Evolutionary conservation across 345 rosid genomes (phyloP).

Genomic region (Lepidium africanum): DNA sequence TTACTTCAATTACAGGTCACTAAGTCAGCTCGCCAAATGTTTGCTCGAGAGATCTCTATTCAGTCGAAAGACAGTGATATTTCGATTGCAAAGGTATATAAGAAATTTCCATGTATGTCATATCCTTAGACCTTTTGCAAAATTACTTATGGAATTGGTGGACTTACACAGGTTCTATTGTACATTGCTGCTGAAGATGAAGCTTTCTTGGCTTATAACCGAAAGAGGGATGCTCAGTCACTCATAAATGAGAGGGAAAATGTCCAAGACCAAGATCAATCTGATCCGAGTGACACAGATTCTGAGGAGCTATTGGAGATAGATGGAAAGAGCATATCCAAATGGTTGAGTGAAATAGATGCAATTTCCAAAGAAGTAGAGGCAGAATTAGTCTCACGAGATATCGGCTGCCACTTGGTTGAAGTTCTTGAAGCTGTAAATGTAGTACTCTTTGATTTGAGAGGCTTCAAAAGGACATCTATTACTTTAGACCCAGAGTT

Average conservation of each 20-base stretch:
- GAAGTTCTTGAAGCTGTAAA: conserved; percentile 82
- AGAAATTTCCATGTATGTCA: conserved; percentile 6
- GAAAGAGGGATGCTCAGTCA: conserved; percentile 52
- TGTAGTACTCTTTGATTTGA: conserved; percentile 61
- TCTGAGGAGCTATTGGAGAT: conserved; percentile 50
- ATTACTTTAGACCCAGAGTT: conserved; percentile 55
- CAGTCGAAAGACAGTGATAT: conserved; percentile 71
- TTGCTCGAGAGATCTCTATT: conserved; percentile 62
- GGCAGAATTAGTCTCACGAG: conserved; percentile 71
- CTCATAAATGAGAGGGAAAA: conserved; percentile 42
- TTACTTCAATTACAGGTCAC: conserved; percentile 38
- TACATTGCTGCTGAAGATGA: conserved; percentile 91
- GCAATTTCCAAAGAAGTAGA: conserved; percentile 68
- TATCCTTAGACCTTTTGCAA: not conserved
- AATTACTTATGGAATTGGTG: conserved; percentile 11
- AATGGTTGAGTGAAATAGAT: conserved; percentile 67
- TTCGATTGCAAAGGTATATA: conserved; percentile 70
- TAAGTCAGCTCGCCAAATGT: conserved; percentile 55
- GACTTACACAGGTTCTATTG: conserved; percentile 50
- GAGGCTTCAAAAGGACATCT: conserved; percentile 70
- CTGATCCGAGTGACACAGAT: conserved; percentile 32
- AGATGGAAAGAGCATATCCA: conserved; percentile 51
- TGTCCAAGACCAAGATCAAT: conserved; percentile 21
- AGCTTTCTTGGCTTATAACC: conserved; percentile 51
- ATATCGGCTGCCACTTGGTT: conserved; percentile 71